phyloP scores from a whole-genome alignment of 306 rosid species.

The Sindora glabra region DNA sequence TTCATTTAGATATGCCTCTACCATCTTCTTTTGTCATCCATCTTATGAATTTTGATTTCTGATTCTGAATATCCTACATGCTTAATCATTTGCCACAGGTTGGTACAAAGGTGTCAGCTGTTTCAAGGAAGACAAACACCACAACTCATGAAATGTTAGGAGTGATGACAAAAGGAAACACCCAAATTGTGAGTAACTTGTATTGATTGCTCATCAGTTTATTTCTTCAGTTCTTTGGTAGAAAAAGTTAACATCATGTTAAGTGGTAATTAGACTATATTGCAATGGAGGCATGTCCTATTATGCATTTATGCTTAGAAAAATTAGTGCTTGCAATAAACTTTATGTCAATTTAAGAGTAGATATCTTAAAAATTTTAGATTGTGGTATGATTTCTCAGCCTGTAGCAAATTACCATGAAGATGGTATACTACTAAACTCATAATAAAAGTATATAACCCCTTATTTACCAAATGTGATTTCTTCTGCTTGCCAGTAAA shows the following conservation, averaged over 20 bases:
- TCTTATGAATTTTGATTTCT: background rate
- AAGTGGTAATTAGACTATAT: background rate
- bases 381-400: background rate
- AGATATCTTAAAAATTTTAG: background rate
- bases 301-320: background rate
- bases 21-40: background rate
- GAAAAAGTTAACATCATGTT: background rate
- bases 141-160: slow-evolving; percentile 95
- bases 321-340: background rate
- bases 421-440: background rate
- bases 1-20: background rate
- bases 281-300: background rate
- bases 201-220: background rate
- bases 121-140: slow-evolving; percentile 92
- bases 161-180: slow-evolving; percentile 75
- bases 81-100: slow-evolving; percentile 40
- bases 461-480: background rate
- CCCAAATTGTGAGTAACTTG: slow-evolving; percentile 68
- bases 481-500: background rate
- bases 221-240: background rate
- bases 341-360: background rate
- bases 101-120: slow-evolving; percentile 97
- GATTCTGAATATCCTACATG: background rate
- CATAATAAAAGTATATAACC: background rate
- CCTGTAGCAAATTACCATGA: background rate